Evolutionary conservation across 495 filamentous ascomycete species (phyloP), one percentile per base, ranked within the genome.

Genomic region (Aspergillus affinis): DNA sequence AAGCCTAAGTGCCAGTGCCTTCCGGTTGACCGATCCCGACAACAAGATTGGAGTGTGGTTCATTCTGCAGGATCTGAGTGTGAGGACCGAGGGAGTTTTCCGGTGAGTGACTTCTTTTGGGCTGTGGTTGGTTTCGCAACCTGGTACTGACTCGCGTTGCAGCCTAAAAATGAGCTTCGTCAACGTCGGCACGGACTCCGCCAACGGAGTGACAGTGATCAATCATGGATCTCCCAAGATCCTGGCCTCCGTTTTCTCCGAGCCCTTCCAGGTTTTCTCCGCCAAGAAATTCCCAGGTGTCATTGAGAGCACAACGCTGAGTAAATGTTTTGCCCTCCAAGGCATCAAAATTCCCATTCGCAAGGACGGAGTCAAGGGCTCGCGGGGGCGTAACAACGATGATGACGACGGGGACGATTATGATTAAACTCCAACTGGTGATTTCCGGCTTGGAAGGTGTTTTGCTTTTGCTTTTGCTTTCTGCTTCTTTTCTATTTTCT

Each of bases 281-380:
- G 94, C 94, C 36, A 98, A 98, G 82, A 96, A 96, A 64, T 98
- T 98, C 80, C 93, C 94, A 0, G 94, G 94, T 59, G 94, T 98
- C 1, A 95, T 96, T 62, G 93, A 97, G 70, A 93, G 89, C 70
- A 98, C 94, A 2, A 73, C 83, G n/a, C 76, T 98, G 19, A 97
- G 92, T 81, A 97, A 95, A 71, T 89, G 86, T 65, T 98, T 98
- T 75, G 94, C 94, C 12, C 81, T 86, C 9, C 94, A 98, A 65
- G 94, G 94, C n/a, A 93, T 96, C 74, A 97, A 97, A 75, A 96
- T 97, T 18, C 92, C 92, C 0, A 96, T 97, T 48, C 80, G 92
- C 9, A 96, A 96, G 74, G 92, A 96, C 64, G 88, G 88, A 3
- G 78, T 84, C 17, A 86, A 88, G 60, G 81, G 81, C 2, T 69